A percentile compares a stretch with the other conserved stretches of the same genome.
Conservation (phyloP, 257 asterid genomes). For the Galeopsis tetrahit region DNA sequence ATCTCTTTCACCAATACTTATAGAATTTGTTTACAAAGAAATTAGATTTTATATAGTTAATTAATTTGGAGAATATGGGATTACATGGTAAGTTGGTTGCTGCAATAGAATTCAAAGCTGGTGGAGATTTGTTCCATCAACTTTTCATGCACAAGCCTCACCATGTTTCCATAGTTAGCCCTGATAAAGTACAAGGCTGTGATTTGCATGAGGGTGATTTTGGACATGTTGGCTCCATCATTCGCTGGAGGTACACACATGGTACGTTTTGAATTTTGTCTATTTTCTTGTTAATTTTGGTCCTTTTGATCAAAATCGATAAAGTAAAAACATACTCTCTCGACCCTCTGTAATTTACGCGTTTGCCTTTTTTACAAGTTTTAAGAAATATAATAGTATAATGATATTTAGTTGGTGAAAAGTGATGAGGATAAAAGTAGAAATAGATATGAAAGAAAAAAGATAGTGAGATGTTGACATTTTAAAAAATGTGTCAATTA, state of each 20-base stretch:
- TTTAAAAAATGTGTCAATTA: too few species aligned
- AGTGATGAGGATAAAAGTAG: too few species aligned
- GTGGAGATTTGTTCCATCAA: slow-evolving; percentile 41
- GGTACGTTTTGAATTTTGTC: background rate
- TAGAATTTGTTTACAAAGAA: background rate
- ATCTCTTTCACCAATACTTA: background rate
- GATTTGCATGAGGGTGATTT: slow-evolving; percentile 34
- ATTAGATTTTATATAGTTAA: background rate
- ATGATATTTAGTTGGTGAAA: too few species aligned
- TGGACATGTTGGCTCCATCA: slow-evolving; percentile 30
- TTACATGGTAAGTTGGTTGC: slow-evolving; percentile 36
- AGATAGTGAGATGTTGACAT: too few species aligned
- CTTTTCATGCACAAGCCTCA: slow-evolving; percentile 32
- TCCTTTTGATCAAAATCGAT: too few species aligned
- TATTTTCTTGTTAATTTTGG: too few species aligned
- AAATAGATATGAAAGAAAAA: too few species aligned
- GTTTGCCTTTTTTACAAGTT: too few species aligned
- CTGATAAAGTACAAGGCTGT: slow-evolving; percentile 31
- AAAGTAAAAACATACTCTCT: too few species aligned
- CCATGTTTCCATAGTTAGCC: slow-evolving; percentile 21
- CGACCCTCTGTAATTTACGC: too few species aligned
- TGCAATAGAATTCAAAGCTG: slow-evolving; percentile 36
- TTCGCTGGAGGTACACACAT: slow-evolving; percentile 36
- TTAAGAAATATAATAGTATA: too few species aligned
- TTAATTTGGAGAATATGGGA: slow-evolving; percentile 28